Evolutionary conservation across 768 basidiomycete species (phyloP), one percentile per base, ranked within the genome.

Genomic region (Mycena rebaudengoi): DNA sequence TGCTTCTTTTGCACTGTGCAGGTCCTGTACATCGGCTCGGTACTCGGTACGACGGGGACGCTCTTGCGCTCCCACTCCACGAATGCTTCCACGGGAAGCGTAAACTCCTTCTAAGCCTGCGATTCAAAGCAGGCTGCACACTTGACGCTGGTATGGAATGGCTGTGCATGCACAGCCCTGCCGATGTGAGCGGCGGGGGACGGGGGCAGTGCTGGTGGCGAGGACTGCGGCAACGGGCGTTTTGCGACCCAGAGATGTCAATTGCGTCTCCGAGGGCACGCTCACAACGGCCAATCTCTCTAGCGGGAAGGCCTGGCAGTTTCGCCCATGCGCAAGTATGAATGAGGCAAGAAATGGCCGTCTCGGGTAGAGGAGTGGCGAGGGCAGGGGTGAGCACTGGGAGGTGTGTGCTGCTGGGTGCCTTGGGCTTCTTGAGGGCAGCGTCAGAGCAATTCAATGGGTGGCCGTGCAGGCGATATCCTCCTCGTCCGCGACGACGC

Each of bases 181-280:
- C 60, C 14, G 45, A 32, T 7, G 51, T 56, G 18, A 14, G 80
- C 81, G 59, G 51, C 86, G 82, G 32, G 64, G 59, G 13, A 54
- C 43, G 37, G 70, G 39, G 14, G 69, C 40, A 14, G 74, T 43
- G 4, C 73, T 14, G 43, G 74, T 44, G 21, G 74, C 48, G 14
- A 45, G 14, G 73, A 8, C 10, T 57, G 68, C 39, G 20, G 69
- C 56, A 65, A 62, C 54, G 45, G 83, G 70, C 58, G 81, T 78
- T 77, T 94, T 94, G 58, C 94, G 39, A 96, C 93, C 94, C 94
- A 96, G 23, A 96, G 86, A n/a, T 92, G 86, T 93, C 94, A 97
- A 63, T 90, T 89, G 94, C 90, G 73, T 89, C 88, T 23, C 95
- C 92, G 40, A 98, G 86, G 1, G 92, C 92, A 23, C 92, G 88